Conservation (phyloP, 176 grass and related monocot genomes). For the Olyra latifolia region DNA sequence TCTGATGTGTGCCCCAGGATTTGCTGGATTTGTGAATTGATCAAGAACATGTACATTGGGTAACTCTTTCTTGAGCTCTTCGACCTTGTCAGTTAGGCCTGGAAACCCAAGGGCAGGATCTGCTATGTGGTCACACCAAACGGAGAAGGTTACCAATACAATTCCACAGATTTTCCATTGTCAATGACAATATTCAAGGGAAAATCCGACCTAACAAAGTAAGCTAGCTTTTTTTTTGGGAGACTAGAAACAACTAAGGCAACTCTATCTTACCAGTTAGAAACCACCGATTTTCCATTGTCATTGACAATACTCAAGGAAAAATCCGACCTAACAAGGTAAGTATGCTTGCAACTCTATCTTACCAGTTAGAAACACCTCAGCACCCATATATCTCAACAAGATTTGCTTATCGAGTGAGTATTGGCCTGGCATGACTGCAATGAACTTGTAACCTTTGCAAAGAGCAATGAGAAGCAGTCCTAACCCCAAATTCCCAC, state of each 20-base stretch:
- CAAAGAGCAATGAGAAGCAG: conserved; percentile 45
- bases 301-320: not conserved
- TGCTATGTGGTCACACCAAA: conserved; percentile 36
- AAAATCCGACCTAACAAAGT: too few species aligned
- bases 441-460: conserved; percentile 70
- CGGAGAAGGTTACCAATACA: not conserved
- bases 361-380: conserved; percentile 59
- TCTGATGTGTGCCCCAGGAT: conserved; percentile 60
- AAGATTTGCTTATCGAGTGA: conserved; percentile 73
- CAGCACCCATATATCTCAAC: conserved; percentile 73
- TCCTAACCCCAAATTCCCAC: conserved; percentile 71
- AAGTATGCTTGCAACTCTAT: not conserved
- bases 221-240: too few species aligned
- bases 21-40: conserved; percentile 66
- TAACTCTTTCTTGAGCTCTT: conserved; percentile 64
- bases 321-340: not conserved
- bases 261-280: too few species aligned
- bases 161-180: not conserved
- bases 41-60: conserved; percentile 63
- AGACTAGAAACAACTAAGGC: too few species aligned
- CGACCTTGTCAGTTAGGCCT: conserved; percentile 37
- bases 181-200: not conserved
- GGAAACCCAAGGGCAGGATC: conserved; percentile 62
- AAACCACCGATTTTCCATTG: not conserved
- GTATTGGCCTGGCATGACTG: conserved; percentile 62